A percentile compares a stretch with the other conserved stretches of the same genome.
phyloP scores from a whole-genome alignment of 192 early-diverging fungal genomes.

The Linnemannia schmuckeri region DNA sequence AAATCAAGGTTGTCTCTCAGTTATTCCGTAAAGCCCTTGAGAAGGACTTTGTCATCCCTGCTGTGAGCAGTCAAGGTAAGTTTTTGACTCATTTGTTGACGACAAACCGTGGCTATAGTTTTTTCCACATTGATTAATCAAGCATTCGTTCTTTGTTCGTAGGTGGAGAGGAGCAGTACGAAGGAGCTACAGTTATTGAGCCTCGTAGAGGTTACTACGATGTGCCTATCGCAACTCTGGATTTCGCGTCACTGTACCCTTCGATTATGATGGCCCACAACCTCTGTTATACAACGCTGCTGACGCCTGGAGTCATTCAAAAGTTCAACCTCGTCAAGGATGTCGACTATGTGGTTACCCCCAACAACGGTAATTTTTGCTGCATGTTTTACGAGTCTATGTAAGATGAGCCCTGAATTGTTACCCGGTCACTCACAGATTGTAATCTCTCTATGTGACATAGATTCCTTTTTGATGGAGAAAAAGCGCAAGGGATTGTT shows the following conservation, averaged over 20 bases:
- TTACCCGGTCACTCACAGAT: background rate
- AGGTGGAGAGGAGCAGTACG: conserved; percentile 89
- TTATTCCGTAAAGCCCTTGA: conserved; percentile 88
- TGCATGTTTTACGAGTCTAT: no score
- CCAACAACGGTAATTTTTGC: conserved; percentile 78
- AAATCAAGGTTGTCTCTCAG: conserved; percentile 98
- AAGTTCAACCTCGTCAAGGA: conserved; percentile 76
- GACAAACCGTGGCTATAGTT: background rate
- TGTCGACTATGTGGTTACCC: conserved; percentile 90
- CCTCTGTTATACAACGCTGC: conserved; percentile 94
- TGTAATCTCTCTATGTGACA: background rate
- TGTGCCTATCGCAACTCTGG: conserved; percentile 96
- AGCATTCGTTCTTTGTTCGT: background rate
- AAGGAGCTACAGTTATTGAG: conserved; percentile 97
- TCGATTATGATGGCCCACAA: conserved; percentile 99
- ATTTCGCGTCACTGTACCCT: conserved; percentile 98
- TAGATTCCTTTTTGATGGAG: conserved; percentile 90
- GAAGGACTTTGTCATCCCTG: conserved; percentile 91
- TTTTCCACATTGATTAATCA: background rate
- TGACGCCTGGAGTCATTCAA: conserved; percentile 70
- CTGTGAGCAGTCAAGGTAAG: conserved; percentile 81
- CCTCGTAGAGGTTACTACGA: conserved; percentile 95
- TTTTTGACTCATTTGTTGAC: background rate
- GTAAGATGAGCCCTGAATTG: background rate
- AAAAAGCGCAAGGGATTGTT: conserved; percentile 83